These are phyloP conservation scores for Agroathelia rolfsii DNA, from an alignment of 1,284 basidiomycete species.

Conservation along the genomic window DNA sequence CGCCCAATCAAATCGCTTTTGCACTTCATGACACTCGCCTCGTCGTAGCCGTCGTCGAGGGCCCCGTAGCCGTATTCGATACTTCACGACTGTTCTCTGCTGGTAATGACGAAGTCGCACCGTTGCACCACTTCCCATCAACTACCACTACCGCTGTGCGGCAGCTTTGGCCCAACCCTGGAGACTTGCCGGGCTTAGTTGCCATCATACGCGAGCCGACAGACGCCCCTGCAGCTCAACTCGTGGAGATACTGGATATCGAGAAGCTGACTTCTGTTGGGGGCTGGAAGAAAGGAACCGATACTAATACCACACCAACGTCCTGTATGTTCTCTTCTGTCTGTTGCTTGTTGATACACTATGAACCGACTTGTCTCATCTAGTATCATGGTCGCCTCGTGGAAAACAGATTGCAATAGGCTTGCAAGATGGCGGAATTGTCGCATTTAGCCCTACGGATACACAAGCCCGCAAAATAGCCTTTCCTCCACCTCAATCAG, in stretches of 20 bases:
- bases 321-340: slow-evolving; percentile 36
- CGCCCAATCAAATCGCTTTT: slow-evolving; percentile 42
- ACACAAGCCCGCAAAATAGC: slow-evolving; percentile 46
- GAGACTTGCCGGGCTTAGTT: slow-evolving; percentile 46
- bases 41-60: slow-evolving; percentile 47
- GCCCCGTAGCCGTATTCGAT: slow-evolving; percentile 50
- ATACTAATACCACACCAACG: slow-evolving; percentile 38
- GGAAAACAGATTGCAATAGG: slow-evolving; percentile 81
- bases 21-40: slow-evolving; percentile 49
- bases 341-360: slow-evolving; percentile 4
- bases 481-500: slow-evolving; percentile 43
- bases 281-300: slow-evolving; percentile 49
- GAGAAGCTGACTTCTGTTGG: slow-evolving; percentile 40
- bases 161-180: slow-evolving; percentile 58
- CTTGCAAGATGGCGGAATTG: slow-evolving; percentile 58
- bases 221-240: slow-evolving; percentile 19
- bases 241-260: slow-evolving; percentile 51
- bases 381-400: slow-evolving; percentile 79
- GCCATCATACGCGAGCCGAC: slow-evolving; percentile 45
- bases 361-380: slow-evolving; percentile 10
- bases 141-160: slow-evolving; percentile 31
- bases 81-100: slow-evolving; percentile 36
- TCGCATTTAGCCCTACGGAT: slow-evolving; percentile 57
- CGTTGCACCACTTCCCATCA: slow-evolving; percentile 37
- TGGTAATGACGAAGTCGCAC: slow-evolving; percentile 30